Conservation (phyloP, 2,329 filamentous ascomycete species). For the Colletotrichum sp. region DNA sequence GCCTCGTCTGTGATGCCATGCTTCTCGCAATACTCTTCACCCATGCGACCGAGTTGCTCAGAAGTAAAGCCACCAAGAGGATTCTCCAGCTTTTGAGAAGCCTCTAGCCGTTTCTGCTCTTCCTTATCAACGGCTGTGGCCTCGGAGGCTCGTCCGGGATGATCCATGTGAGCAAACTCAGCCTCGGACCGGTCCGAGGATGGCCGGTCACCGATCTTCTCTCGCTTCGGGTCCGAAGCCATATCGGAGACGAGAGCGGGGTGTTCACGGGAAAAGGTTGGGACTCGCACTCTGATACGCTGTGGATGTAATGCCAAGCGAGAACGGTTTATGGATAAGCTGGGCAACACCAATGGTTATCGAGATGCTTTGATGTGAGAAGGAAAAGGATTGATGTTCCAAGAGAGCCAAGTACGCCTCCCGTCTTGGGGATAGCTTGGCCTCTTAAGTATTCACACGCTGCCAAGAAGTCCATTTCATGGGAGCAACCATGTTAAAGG, state of each 20-base stretch:
- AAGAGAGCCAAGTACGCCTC: constrained; percentile 1
- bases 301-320: not conserved
- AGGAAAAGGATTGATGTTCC: not conserved
- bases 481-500: not conserved
- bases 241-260: not conserved
- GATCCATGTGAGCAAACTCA: not conserved
- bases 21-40: constrained; percentile 61
- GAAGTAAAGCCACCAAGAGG: constrained; percentile 44
- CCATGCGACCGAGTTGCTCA: constrained; percentile 58
- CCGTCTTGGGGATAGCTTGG: not conserved
- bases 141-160: not conserved
- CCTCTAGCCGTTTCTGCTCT: constrained; percentile 34
- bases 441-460: not conserved
- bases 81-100: constrained; percentile 42
- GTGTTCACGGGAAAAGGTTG: not conserved
- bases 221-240: not conserved
- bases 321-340: not conserved
- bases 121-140: constrained; percentile 25
- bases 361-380: not conserved
- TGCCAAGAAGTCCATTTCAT: not conserved
- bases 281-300: not conserved
- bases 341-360: not conserved
- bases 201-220: not conserved
- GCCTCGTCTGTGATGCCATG: constrained; percentile 60
- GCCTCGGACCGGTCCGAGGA: not conserved